Conservation (phyloP, 257 asterid genomes). For the Anisodus acutangulus region DNA sequence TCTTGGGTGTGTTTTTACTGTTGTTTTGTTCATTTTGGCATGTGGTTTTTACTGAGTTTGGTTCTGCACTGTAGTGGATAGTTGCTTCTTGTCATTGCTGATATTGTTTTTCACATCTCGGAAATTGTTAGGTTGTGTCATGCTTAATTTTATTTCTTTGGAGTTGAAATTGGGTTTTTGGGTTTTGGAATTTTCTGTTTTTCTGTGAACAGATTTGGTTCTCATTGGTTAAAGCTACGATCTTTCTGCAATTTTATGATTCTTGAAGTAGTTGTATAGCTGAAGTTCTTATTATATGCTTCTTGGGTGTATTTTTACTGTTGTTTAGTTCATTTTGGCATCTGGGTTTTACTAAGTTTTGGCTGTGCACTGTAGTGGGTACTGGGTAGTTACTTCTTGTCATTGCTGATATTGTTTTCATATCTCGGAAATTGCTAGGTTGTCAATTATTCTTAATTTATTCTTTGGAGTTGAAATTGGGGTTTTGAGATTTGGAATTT, state of each 20-base stretch:
- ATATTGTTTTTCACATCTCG: constrained; percentile 10
- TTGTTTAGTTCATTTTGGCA: neutral
- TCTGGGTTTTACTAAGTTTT: too few relatives aligned
- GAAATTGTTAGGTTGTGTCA: constrained; percentile 25
- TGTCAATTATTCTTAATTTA: constrained; percentile 22
- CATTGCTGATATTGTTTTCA: neutral
- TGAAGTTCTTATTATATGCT: constrained; percentile 14
- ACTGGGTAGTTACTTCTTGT: constrained; percentile 34
- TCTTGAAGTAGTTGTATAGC: constrained; percentile 10
- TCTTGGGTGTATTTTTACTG: neutral
- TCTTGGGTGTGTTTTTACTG: neutral
- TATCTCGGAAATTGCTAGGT: constrained; percentile 22
- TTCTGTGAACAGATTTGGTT: neutral
- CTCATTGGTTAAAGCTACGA: neutral
- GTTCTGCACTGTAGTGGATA: too few relatives aligned
- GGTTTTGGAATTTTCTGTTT: neutral
- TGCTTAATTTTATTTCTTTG: constrained; percentile 12
- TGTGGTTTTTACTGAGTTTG: too few relatives aligned
- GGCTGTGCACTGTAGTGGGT: constrained; percentile 37
- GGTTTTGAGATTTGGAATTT: neutral
- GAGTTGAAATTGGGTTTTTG: constrained; percentile 22
- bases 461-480: neutral
- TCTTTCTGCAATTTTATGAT: constrained; percentile 27
- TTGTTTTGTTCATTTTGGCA: neutral
- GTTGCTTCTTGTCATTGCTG: constrained; percentile 18